Base-by-base conservation (phyloP, 1,284 basidiomycete species). In the Somion occarium region DNA sequence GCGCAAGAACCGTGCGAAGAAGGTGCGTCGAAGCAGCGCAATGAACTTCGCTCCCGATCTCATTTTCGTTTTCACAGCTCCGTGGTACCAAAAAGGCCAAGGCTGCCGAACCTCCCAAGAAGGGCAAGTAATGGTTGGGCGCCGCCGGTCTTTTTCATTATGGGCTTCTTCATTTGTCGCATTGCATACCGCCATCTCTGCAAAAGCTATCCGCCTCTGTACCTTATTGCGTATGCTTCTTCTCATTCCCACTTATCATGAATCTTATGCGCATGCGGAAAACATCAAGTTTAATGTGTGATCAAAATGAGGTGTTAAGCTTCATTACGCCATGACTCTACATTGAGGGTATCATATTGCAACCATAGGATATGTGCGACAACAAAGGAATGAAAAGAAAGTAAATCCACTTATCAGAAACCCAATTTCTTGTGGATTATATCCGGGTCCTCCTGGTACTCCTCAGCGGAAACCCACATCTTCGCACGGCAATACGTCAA, bases 381-480 rank as follows among this genome's bases (percentile, higher is more conserved):
- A 57, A 58, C 49, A 54, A 59, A 55, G 49, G 46, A 52, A 56
- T 50, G 52, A 52, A 38, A 57, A 48, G 50, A 50, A 52, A 52
- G 46, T 53, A 51, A 55, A 34, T 42, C 30, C 41, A 38, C 53
- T 52, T 45, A 48, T 64, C 62, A 91, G 67, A 91, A 91, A 47
- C 86, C 88, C 54, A 85, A 77, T 68, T 92, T 93, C 72, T 90
- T 93, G 70, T 98, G 94, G 64, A 98, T 98, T 63, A 98, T 91
- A 63, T 98, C 94, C 44, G 95, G 96, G 72, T 99, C 97, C 70
- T 99, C 97, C 70, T 96, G 93, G 68, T 98, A 99, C 72, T 99
- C 97, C 68, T 99, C 97, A 39, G 96, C 95, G 39, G 93, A 97
- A 44, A 99, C 93, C 93, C 93, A 97, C 93, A 97, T 96, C 93